Base-by-base conservation (phyloP, 257 asterid genomes). In the Solanum stenotomum region DNA sequence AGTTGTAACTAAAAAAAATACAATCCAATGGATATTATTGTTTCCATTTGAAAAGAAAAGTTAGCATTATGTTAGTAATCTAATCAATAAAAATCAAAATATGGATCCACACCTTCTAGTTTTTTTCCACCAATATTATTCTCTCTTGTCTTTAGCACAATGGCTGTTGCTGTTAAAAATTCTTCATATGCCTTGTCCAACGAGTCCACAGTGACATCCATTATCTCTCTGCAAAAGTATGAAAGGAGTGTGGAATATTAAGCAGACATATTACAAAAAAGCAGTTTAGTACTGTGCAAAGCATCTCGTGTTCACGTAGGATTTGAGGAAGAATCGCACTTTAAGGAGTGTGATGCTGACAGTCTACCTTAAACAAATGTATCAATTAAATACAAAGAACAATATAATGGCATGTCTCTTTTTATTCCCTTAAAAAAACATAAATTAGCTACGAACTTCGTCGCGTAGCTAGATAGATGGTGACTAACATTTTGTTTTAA, bases 91-190 rank as follows among this genome's bases (percentile, higher is more conserved):
- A 29, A 29, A 29, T 29, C 33, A 31, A 31, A 4, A 23, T 81
- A 38, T 10, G 63, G 23, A 70, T 23, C 31, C 29, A 25, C 23
- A 4, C 27, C 37, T 9, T 38, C 52, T 59, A 20, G 29, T 3
- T 18, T 46, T 27, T 87, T 5, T n/a, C 83, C 91, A 37, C 16
- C 83, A 35, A 35, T 38, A 5, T 70, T 2, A 22, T n/a, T 34
- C 7, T 88, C 89, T 44, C 63, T 88, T 7, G 86, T 77, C 84
- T 90, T 77, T 10, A 90, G 29, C 22, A 90, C 85, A 5, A 84
- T n/a, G 33, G 23, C 75, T 14, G 79, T 29, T 40, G 74, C 90
- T 1, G 81, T 85, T 18, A 87, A 78, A 35, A 87, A 68, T 42
- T 89, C 90, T 6, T 68, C 7, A 8, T 88, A 87, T n/a, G 92